Evolutionary conservation across 768 basidiomycete species (phyloP), one percentile per base, ranked within the genome.

Genomic region (Russula abietina): DNA sequence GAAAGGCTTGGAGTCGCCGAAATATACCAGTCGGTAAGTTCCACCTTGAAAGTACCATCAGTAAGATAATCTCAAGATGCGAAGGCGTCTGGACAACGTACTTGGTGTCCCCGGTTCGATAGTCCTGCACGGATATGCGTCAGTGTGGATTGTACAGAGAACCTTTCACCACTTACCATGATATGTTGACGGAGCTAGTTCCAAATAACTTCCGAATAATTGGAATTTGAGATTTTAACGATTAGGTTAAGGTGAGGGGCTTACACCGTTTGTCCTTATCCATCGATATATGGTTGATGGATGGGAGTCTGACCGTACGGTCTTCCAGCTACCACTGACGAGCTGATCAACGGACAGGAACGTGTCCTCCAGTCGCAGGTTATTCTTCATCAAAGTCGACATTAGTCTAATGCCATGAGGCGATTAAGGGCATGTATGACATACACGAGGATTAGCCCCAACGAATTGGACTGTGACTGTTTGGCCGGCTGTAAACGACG

Each of bases 391-490:
- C 5, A 24, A 50, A 50, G 26, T 60, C 46, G 26, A n/a, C 22
- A 28, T 55, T 48, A 67, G 59, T 8, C 10, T 39, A 16, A 56
- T 28, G 26, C 16, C 17, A 26, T 24, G 2, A 28, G 33, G 17
- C 8, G 8, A 32, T 3, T 39, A 2, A 16, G 50, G 24, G 43
- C 12, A 22, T 26, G 33, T n/a, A 36, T 36, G 2, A 55, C 82
- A 65, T 66, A 89, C 88, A 74, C 89, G 78, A 0, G 89, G 90
- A 70, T 89, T 88, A 46, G 89, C 89, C 50, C 88, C 89, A 53
- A 87, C 83, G 65, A 91, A 91, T 55, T 78, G 76, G 16, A 80
- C 86, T 11, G 71, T 70, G 59, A 89, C 89, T 4, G 77, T 85
- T 38, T 85, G 78, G 16, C 86, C 85, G 9, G 75, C 78, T 43